Conservation (phyloP, 495 filamentous ascomycete genomes). For the Hypoxylon rickii region DNA sequence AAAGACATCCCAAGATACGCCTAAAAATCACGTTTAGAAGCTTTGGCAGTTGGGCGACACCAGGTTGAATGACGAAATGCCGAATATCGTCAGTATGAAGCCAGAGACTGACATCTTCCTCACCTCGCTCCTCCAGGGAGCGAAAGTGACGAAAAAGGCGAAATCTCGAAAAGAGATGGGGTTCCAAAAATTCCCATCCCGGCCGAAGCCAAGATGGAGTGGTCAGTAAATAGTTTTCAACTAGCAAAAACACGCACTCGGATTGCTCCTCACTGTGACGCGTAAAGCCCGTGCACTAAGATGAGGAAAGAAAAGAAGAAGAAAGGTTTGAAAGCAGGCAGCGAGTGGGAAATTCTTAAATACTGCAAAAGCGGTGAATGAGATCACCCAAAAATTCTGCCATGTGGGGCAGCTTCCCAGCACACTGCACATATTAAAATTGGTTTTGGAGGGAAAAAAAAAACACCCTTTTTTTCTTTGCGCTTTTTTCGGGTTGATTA, state of each 20-base stretch:
- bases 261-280: slow-evolving; percentile 60
- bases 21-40: too few relatives aligned
- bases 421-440: background rate
- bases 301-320: slow-evolving; percentile 39
- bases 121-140: slow-evolving; percentile 37
- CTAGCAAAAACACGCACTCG: slow-evolving; percentile 62
- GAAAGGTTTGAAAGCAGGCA: slow-evolving; percentile 9
- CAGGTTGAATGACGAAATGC: too few relatives aligned
- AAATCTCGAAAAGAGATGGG: slow-evolving; percentile 18
- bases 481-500: too few relatives aligned
- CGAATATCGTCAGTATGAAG: too few relatives aligned
- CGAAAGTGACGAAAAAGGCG: slow-evolving; percentile 29
- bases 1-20: too few relatives aligned
- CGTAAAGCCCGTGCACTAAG: slow-evolving; percentile 58
- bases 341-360: slow-evolving; percentile 32
- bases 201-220: slow-evolving; percentile 45
- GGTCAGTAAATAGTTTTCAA: slow-evolving; percentile 60
- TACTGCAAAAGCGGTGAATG: slow-evolving; percentile 28
- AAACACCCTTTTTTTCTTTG: too few relatives aligned
- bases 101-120: slow-evolving; percentile 29
- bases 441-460: too few relatives aligned
- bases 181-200: slow-evolving; percentile 52
- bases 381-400: slow-evolving; percentile 29
- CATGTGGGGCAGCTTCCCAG: slow-evolving; percentile 2
- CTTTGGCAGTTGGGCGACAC: too few relatives aligned